Evolutionary conservation across 1,284 basidiomycete species (phyloP).

Genomic region (Marasmius sp.): DNA sequence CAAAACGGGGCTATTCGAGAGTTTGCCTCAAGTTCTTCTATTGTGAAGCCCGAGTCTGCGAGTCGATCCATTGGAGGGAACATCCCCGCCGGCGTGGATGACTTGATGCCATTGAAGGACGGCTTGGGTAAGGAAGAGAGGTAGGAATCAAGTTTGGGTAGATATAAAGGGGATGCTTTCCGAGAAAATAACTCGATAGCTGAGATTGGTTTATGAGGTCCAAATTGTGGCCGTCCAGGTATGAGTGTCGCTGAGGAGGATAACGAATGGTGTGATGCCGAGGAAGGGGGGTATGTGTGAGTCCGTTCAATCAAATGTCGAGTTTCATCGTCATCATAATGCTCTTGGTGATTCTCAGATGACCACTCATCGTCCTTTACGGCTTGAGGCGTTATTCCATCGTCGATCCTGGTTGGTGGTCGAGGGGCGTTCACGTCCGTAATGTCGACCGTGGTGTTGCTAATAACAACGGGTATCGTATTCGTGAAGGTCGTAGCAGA

Average conservation of each 20-base stretch:
- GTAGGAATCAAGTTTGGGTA: conserved; percentile 60
- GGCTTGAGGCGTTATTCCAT: neutral
- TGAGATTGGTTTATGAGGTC: conserved; percentile 50
- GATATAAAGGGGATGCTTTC: conserved; percentile 51
- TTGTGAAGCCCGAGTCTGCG: conserved; percentile 41
- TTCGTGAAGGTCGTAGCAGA: conserved; percentile 14
- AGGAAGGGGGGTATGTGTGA: neutral
- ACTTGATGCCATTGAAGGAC: conserved; percentile 25
- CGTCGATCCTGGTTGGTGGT: neutral
- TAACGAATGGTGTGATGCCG: neutral
- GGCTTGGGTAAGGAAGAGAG: conserved; percentile 49
- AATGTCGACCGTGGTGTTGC: conserved; percentile 21
- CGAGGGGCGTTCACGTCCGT: conserved; percentile 11
- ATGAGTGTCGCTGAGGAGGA: conserved; percentile 8
- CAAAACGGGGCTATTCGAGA: conserved; percentile 45
- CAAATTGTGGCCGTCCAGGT: conserved; percentile 5
- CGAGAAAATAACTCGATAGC: conserved; percentile 56
- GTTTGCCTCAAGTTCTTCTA: conserved; percentile 64
- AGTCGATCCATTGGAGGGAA: conserved; percentile 65
- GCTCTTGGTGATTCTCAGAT: neutral
- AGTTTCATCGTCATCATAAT: conserved; percentile 1
- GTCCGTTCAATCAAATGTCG: neutral
- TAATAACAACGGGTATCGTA: neutral
- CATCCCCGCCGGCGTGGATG: conserved; percentile 32
- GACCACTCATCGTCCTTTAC: neutral